Conservation (phyloP, 2,329 filamentous ascomycete genomes). For the Penicillium oxalicum region DNA sequence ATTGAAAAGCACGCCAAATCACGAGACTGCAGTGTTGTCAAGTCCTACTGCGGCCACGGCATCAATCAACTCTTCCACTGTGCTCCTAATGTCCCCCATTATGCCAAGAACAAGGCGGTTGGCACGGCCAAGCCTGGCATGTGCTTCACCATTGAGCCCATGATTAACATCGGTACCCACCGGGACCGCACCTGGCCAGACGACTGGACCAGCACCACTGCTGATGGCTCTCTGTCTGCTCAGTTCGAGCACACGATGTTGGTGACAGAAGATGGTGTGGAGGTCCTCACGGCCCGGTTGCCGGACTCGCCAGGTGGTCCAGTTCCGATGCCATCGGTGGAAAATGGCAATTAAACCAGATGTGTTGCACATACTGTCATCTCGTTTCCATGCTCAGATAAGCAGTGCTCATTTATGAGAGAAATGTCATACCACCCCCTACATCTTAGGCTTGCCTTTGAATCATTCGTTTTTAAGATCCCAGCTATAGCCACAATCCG, state of each 20-base stretch:
- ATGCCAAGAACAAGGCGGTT: conserved; percentile 96
- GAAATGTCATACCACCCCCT: not conserved
- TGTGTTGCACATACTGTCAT: not conserved
- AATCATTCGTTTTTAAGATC: too few species aligned
- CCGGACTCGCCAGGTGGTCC: conserved; percentile 70
- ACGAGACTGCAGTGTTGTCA: conserved; percentile 80
- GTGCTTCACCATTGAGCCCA: conserved; percentile 98
- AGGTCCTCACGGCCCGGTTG: conserved; percentile 69
- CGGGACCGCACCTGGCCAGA: conserved; percentile 96
- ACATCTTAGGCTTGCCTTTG: too few species aligned
- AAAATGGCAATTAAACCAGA: conserved; percentile 12
- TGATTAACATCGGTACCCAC: conserved; percentile 90
- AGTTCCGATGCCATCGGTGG: conserved; percentile 50
- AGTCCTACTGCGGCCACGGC: conserved; percentile 93
- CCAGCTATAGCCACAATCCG: too few species aligned
- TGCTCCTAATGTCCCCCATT: conserved; percentile 91
- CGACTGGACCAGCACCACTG: conserved; percentile 94
- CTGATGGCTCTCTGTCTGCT: conserved; percentile 81
- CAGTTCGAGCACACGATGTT: conserved; percentile 91
- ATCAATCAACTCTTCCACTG: conserved; percentile 92
- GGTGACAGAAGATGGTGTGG: conserved; percentile 75
- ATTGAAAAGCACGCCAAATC: conserved; percentile 94
- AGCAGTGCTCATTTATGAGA: conserved; percentile 9
- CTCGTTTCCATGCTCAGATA: conserved; percentile 13
- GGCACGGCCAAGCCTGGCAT: conserved; percentile 91